Percentiles rank a stretch among this genome's conserved stretches.
phyloP scores from a whole-genome alignment of 1,139 yeast species.

The Nakaseomyces sp. region DNA sequence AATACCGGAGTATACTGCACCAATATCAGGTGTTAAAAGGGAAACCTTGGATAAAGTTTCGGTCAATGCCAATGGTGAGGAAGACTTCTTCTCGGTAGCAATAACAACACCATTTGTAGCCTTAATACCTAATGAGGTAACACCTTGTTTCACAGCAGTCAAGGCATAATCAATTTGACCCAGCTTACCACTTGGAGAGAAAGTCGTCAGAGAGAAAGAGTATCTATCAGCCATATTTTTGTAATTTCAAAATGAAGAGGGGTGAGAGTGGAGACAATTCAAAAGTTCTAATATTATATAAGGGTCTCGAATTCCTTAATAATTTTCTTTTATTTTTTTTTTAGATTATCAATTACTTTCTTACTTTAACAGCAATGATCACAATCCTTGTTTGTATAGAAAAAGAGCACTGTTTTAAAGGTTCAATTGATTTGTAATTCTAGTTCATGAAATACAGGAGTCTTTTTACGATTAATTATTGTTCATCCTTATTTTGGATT shows the following conservation, averaged over 20 bases:
- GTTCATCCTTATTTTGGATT: background rate
- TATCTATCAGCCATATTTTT: slow-evolving; percentile 88
- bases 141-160: slow-evolving; percentile 97
- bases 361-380: too few species aligned
- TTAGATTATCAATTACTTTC: background rate
- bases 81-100: slow-evolving; percentile 90
- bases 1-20: slow-evolving; percentile 97
- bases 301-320: too few species aligned
- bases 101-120: slow-evolving; percentile 94
- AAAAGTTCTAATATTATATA: too few species aligned
- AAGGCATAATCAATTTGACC: slow-evolving; percentile 97
- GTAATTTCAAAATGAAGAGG: background rate
- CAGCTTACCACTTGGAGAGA: slow-evolving; percentile 95
- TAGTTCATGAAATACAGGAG: too few species aligned
- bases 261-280: too few species aligned
- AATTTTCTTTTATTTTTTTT: background rate
- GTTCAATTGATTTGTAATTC: background rate
- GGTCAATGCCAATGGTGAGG: slow-evolving; percentile 65
- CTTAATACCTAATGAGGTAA: slow-evolving; percentile 91
- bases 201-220: slow-evolving; percentile 92
- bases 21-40: slow-evolving; percentile 86
- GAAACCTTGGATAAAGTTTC: slow-evolving; percentile 76
- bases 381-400: too few species aligned
- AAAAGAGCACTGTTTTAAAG: too few species aligned
- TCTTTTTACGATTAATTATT: too few species aligned